These are phyloP conservation scores for Claviceps digitariae DNA, from an alignment of 2,329 filamentous ascomycete species.

Conservation along the genomic window DNA sequence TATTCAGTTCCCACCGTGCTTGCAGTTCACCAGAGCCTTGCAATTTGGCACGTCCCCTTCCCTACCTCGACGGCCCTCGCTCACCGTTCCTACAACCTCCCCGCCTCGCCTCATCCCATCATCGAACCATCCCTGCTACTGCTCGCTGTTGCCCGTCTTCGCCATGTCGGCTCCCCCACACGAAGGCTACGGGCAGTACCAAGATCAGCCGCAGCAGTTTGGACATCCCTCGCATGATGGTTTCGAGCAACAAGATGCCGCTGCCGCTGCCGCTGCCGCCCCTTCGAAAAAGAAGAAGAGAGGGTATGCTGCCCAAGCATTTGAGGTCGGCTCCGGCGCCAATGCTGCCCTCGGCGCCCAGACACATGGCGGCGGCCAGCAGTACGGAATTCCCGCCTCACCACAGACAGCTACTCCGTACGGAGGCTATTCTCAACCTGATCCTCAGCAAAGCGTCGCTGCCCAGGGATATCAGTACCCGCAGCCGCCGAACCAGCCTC, in stretches of 20 bases:
- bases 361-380: conserved; percentile 22
- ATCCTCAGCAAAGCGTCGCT: conserved; percentile 23
- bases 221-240: conserved; percentile 25
- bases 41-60: neutral
- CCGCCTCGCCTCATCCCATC: conserved; percentile 5
- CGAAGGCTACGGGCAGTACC: conserved; percentile 40
- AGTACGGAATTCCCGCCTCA: conserved; percentile 33
- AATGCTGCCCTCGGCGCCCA: conserved; percentile 52
- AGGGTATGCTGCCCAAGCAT: conserved; percentile 87
- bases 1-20: conserved; percentile 1
- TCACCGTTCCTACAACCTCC: conserved; percentile 3
- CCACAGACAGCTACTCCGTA: conserved; percentile 33
- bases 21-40: conserved; percentile 6
- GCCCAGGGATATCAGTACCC: conserved; percentile 28
- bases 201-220: conserved; percentile 27
- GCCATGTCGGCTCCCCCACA: conserved; percentile 45
- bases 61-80: neutral
- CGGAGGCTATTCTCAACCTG: conserved; percentile 44
- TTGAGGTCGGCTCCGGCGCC: conserved; percentile 78
- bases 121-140: conserved; percentile 11
- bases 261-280: conserved; percentile 29
- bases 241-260: conserved; percentile 14
- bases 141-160: conserved; percentile 15
- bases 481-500: conserved; percentile 30
- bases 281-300: conserved; percentile 74